phyloP scores from a whole-genome alignment of 2,329 filamentous ascomycete genomes.

The Pseudogymnoascus sp. region DNA sequence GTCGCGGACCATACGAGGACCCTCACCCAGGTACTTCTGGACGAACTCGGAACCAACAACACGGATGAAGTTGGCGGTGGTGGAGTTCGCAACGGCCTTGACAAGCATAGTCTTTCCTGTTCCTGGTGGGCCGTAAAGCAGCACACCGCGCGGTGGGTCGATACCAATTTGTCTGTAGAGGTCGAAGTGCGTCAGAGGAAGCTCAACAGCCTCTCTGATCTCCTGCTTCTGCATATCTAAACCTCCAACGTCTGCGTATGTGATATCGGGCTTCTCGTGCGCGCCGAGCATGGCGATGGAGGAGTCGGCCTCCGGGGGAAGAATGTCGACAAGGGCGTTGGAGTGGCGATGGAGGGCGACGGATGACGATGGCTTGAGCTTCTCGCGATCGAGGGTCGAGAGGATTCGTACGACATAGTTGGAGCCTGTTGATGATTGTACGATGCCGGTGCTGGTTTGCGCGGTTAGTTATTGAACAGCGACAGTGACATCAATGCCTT shows the following conservation, averaged over 20 bases:
- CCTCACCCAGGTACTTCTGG: constrained; percentile 96
- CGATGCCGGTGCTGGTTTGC: constrained; percentile 74
- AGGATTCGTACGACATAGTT: constrained; percentile 99
- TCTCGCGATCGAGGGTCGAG: constrained; percentile 94
- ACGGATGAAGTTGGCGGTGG: constrained; percentile 95
- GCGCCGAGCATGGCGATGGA: constrained; percentile 96
- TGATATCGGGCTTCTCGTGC: constrained; percentile 96
- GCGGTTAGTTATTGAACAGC: constrained; percentile 15
- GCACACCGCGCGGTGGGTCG: constrained; percentile 89
- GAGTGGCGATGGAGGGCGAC: constrained; percentile 97
- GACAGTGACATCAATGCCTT: constrained; percentile 27
- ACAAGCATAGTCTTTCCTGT: constrained; percentile 97
- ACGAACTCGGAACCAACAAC: constrained; percentile 98
- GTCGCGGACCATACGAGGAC: constrained; percentile 96
- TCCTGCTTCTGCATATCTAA: constrained; percentile 99
- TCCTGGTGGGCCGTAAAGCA: constrained; percentile 91
- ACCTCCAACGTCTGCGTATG: constrained; percentile 94
- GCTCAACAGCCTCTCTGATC: constrained; percentile 93
- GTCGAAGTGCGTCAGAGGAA: constrained; percentile 94
- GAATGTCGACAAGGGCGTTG: constrained; percentile 95
- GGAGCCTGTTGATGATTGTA: constrained; percentile 94
- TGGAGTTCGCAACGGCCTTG: constrained; percentile 97
- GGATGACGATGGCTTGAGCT: constrained; percentile 94
- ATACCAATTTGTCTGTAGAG: constrained; percentile 99
- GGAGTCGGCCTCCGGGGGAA: constrained; percentile 96